phyloP scores from a whole-genome alignment of 1,284 basidiomycete genomes.

The Spongiforma sp. region DNA sequence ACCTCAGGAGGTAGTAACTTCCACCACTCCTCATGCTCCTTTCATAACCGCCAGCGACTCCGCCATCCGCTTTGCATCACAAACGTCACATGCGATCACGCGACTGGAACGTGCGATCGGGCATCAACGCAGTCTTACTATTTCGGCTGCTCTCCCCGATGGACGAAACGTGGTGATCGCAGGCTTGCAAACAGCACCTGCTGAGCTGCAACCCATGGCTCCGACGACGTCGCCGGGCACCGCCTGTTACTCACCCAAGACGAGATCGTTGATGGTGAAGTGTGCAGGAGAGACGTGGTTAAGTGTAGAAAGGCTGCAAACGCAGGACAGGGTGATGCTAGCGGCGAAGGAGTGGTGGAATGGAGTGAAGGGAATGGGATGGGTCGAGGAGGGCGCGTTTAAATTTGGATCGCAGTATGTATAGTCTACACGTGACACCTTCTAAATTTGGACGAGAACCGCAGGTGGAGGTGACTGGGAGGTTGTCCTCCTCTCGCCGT shows the following conservation, averaged over 20 bases:
- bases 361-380: conserved; percentile 36
- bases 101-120: conserved; percentile 69
- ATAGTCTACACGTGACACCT: conserved; percentile 30
- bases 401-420: no score
- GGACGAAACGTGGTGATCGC: conserved; percentile 41
- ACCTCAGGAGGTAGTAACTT: conserved; percentile 49
- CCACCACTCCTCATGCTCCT: conserved; percentile 43
- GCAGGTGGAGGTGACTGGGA: no score
- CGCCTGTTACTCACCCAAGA: conserved; percentile 23
- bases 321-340: conserved; percentile 37
- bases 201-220: conserved; percentile 3
- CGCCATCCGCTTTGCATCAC: conserved; percentile 58
- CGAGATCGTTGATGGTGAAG: conserved; percentile 24
- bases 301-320: conserved; percentile 33
- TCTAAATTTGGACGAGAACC: no score
- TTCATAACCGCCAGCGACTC: conserved; percentile 45
- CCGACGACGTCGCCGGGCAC: conserved; percentile 11
- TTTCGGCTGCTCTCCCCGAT: conserved; percentile 50
- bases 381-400: conserved; percentile 21
- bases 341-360: conserved; percentile 42
- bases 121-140: conserved; percentile 40
- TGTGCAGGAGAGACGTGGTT: conserved; percentile 32
- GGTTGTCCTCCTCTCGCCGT: no score
- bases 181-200: conserved; percentile 20
- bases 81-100: conserved; percentile 62